A percentile compares a stretch with the other conserved stretches of the same genome.
These are phyloP conservation scores for Rhodotorula sphaerocarpa DNA, from an alignment of 768 basidiomycete species.

Conservation along the genomic window DNA sequence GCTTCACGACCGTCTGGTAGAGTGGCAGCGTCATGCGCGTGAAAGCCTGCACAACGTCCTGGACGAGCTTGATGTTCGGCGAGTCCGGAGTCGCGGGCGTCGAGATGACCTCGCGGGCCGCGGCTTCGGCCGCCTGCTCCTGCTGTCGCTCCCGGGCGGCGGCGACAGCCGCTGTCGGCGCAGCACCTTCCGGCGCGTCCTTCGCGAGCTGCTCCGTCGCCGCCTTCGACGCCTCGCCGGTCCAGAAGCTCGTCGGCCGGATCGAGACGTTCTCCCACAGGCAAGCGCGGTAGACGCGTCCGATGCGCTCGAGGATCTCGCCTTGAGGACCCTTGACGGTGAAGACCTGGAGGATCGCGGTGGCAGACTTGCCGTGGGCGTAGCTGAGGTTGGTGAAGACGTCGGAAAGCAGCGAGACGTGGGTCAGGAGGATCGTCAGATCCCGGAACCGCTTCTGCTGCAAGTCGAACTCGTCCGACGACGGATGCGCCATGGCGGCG, in stretches of 20 bases:
- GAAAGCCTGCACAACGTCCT: constrained; percentile 69
- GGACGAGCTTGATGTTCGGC: constrained; percentile 64
- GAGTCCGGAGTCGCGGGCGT: constrained; percentile 23
- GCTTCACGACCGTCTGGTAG: constrained; percentile 77
- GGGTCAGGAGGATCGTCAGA: constrained; percentile 66
- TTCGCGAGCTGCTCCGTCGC: constrained; percentile 45
- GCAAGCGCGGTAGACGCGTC: constrained; percentile 67
- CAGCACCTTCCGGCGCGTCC: background rate
- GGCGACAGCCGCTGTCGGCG: background rate
- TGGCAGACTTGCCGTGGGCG: constrained; percentile 67
- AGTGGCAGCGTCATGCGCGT: constrained; percentile 69
- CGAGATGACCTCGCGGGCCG: constrained; percentile 23
- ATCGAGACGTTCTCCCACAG: constrained; percentile 82
- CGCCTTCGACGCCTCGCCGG: constrained; percentile 46
- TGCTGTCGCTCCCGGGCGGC: constrained; percentile 11
- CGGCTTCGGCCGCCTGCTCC: constrained; percentile 23
- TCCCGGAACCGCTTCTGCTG: constrained; percentile 62
- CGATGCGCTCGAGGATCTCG: constrained; percentile 62
- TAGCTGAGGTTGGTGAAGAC: constrained; percentile 76
- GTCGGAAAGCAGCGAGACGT: constrained; percentile 74
- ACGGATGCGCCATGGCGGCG: constrained; percentile 12
- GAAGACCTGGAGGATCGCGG: constrained; percentile 64
- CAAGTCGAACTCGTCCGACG: constrained; percentile 47
- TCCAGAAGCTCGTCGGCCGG: constrained; percentile 46
- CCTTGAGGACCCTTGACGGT: constrained; percentile 52